Base-by-base conservation (phyloP, 306 rosid species). In the Vigna unguiculata region DNA sequence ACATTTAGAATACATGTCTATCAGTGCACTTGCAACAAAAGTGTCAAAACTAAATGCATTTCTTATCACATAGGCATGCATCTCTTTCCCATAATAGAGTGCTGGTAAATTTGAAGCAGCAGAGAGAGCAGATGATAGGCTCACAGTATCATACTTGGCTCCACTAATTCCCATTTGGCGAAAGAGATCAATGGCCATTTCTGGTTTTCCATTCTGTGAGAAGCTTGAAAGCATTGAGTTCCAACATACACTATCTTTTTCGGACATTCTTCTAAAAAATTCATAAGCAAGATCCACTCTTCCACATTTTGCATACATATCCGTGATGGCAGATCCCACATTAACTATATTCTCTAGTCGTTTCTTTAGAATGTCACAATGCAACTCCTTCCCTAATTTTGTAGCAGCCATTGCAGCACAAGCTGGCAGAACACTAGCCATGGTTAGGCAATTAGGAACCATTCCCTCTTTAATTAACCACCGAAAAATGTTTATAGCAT, bases 261-360 rank as follows among this genome's bases (percentile, higher is more conserved):
- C 85, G 4, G 87, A 59, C 88, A 81, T 80, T 83, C 90, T 72
- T 49, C 78, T 65, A 64, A 92, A 87, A 78, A 72, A 81, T 38
- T 40, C 80, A 83, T 72, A 78, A 51, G 93, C 89, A 79, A 92
- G 96, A 80, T 90, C 91, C 72, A 92, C 48, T 71, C 91, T 87
- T 83, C 93, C 97, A 85, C 88, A 88, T 78, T 92, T 92, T 67
- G 97, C 90, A 76, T 92, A 92, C 97, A 92, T 88, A 66, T 86
- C 87, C 58, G 85, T 85, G 78, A 92, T 80, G 63, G 92, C 89
- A 76, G 92, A 87, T 66, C 92, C 97, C 25, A 88, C 87, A 76
- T 90, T 87, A 68, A 69, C 66, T 69, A 67, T 74, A 34, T 41
- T 52, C 68, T 85, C 86, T 22, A 92, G 74, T 71, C 74, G 78